These are phyloP conservation scores for Platanus orientalis DNA, from an alignment of 164 flowering plant species.

Conservation along the genomic window DNA sequence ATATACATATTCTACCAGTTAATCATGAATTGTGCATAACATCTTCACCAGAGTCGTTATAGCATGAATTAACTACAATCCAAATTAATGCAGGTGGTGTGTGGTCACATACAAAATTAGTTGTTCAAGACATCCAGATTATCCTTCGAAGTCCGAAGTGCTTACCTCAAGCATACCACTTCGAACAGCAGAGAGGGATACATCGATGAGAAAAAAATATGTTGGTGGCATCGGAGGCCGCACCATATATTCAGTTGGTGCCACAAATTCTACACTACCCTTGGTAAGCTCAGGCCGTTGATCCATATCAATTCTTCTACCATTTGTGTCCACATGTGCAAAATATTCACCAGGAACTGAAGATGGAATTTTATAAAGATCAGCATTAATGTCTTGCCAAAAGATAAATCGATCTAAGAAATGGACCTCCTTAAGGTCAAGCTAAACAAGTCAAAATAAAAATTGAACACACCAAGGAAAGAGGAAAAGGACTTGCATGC, in stretches of 20 bases:
- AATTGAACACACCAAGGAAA: no score
- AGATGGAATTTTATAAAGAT: conserved; percentile 16
- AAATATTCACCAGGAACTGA: conserved; percentile 91
- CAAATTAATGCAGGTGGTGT: background rate
- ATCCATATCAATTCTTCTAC: conserved; percentile 78
- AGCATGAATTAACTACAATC: background rate
- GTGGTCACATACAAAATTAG: background rate
- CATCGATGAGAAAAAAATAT: conserved; percentile 95
- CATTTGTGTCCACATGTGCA: conserved; percentile 77
- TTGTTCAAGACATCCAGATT: background rate
- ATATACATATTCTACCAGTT: background rate
- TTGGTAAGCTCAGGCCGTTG: conserved; percentile 86
- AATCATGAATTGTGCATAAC: no score
- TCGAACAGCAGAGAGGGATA: conserved; percentile 76
- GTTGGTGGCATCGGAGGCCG: conserved; percentile 99
- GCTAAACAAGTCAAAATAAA: background rate
- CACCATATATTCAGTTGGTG: conserved; percentile 97
- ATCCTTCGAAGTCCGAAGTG: conserved; percentile 7
- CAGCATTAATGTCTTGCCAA: conserved; percentile 2
- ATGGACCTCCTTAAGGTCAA: background rate
- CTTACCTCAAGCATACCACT: conserved; percentile 98
- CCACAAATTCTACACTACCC: conserved; percentile 97
- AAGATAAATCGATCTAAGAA: background rate
- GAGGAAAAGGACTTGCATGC: background rate
- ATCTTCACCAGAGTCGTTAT: no score